Conservation (phyloP, 352 stramenopile species). For the Peronospora belbahrii region DNA sequence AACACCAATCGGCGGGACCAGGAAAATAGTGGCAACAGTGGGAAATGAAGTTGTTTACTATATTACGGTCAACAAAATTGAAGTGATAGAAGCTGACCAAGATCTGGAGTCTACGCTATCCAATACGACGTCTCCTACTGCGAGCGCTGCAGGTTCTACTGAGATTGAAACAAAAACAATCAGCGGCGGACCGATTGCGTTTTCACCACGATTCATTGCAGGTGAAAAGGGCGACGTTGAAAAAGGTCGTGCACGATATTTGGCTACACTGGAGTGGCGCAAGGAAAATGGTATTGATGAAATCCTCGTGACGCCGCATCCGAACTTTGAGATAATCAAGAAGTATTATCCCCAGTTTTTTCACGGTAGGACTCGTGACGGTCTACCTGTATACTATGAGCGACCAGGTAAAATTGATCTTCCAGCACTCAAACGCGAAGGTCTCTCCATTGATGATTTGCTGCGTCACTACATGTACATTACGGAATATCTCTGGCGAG, state of each 20-base stretch:
- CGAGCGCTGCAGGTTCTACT: constrained; percentile 6
- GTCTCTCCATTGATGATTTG: constrained; percentile 83
- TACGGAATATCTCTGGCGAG: constrained; percentile 86
- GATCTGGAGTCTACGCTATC: constrained; percentile 22
- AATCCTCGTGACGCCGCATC: constrained; percentile 77
- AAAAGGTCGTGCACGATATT: constrained; percentile 66
- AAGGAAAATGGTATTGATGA: constrained; percentile 81
- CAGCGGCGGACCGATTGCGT: constrained; percentile 57
- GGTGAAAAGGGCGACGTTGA: constrained; percentile 79
- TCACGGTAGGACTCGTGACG: constrained; percentile 72
- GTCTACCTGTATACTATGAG: constrained; percentile 78
- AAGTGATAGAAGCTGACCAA: constrained; percentile 59
- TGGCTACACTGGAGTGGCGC: constrained; percentile 80
- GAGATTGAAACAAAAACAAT: constrained; percentile 25
- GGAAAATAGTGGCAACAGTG: constrained; percentile 10
- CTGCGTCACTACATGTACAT: constrained; percentile 90
- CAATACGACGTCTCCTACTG: constrained; percentile 18
- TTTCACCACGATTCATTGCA: constrained; percentile 73
- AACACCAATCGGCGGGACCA: constrained; percentile 10
- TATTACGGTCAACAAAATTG: constrained; percentile 51
- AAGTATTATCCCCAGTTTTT: constrained; percentile 90
- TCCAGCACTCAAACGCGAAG: constrained; percentile 74
- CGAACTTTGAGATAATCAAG: constrained; percentile 85
- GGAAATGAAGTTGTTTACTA: constrained; percentile 39
- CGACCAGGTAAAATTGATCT: constrained; percentile 83